Evolutionary conservation across 31 red algal species (phyloP), one percentile per base, ranked within the genome.

Genomic region (Endocladia muricata): DNA sequence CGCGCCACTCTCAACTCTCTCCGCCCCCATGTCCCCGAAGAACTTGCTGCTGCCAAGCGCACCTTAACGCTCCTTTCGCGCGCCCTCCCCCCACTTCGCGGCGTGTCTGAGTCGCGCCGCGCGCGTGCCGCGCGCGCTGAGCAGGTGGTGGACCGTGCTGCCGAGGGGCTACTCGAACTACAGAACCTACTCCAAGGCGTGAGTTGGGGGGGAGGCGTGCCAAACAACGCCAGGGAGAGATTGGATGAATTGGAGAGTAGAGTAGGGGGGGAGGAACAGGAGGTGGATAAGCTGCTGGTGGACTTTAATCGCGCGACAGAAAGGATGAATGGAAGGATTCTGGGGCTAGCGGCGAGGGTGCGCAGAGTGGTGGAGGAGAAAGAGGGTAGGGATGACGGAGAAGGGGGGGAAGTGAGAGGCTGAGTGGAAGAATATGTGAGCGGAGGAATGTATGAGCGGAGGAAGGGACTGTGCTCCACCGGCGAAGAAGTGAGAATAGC

Each of bases 21-120:
- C 42, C 70, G 71, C 5, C 17, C 37, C 3, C 35, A 32, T 1
- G 61, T 85, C 28, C 82, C 82, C n/a, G 82, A 85, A n/a, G 82
- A 85, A 67, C 55, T 68, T 51, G 71, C 49, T 13, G 82, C 82
- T 1, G 82, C 82, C 25, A 42, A 4, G 9, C 57, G 61, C n/a
- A 61, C 82, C 22, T 42, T 85, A 8, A 54, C 40, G 4, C 49
- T 85, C 3, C 58, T 85, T 1, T 68, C 61, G 15, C 22, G 19
- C 8, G 71, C 69, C 2, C 52, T 34, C 1, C 38, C 64, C 6
- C n/a, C 38, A 39, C 68, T 49, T 4, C 68, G 68, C 6, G 39
- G 22, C 23, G 30, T 73, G 26, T 69, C 68, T 41, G 66, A 49
- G 1, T 38, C 79, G 37, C 52, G 71, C 25, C 52, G 37, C 3